Base-by-base conservation (phyloP, 441 rosid species). In the Pelargonium cotyledonis region DNA sequence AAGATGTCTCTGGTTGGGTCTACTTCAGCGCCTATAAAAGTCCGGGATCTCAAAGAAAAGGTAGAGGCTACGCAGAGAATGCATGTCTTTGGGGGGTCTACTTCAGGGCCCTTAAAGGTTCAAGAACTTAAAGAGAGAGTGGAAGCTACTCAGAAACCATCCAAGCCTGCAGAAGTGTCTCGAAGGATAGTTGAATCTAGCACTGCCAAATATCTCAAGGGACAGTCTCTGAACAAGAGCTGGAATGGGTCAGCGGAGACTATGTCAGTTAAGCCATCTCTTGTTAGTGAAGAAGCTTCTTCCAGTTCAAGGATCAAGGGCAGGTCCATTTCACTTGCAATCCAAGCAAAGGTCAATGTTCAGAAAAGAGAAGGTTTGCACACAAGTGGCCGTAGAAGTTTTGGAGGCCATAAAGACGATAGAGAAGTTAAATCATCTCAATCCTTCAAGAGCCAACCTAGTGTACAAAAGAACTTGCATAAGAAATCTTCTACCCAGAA, bases 281-380 rank as follows among this genome's bases (percentile, higher is more conserved):
- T 64, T 53, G 89, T 81, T 71, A 66, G 18, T 26, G 87, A 83
- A 66, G 88, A 82, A 73, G 75, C 82, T 60, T 81, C 82, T 15
- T n/a, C n/a, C n/a, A 69, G 73, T 72, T 43, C 66, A 26, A 85
- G 81, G 80, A 80, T 74, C 44, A 87, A 82, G 73, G 90, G 83
- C 43, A 92, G 85, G 75, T 89, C 92, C 9, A 76, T 89, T 71
- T 88, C 98, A 31, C 95, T 95, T 72, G 95, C 97, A 74, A 83
- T 89, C 46, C 99, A 92, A 88, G 88, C 96, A 63, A 95, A 95
- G 76, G 81, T 85, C 63, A 92, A 88, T 70, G 90, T 89, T 62
- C 97, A 88, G 84, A 86, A 83, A 83, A 80, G 95, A 76, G 96
- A 83, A 76, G 85, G 85, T 72, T 63, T 84, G 83, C 73, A 75